These are phyloP conservation scores for Plantago rigida DNA, from an alignment of 305 asterid genomes.

Conservation along the genomic window DNA sequence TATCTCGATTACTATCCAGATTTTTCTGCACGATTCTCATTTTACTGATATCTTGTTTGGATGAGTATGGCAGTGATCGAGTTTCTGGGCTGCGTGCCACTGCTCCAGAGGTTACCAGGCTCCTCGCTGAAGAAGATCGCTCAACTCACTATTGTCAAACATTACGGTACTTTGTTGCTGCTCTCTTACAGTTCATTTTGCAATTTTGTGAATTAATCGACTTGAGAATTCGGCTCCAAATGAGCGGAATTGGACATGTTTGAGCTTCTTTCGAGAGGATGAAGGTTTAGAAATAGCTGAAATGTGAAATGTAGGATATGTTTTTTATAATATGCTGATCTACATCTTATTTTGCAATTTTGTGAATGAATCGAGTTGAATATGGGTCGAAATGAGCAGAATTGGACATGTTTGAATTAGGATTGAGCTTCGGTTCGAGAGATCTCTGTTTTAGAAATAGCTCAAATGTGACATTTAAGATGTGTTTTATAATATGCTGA, in stretches of 20 bases:
- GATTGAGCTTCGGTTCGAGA: no score
- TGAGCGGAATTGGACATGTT: no score
- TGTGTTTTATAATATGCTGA: no score
- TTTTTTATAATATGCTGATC: no score
- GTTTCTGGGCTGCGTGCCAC: constrained; percentile 79
- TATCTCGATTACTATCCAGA: neutral
- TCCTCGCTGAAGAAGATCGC: constrained; percentile 72
- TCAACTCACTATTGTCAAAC: constrained; percentile 46
- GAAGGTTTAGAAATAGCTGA: no score
- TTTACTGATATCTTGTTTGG: neutral
- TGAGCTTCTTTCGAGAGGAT: neutral
- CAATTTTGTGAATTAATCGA: neutral
- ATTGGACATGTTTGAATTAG: no score
- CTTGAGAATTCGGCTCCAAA: neutral
- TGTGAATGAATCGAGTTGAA: no score
- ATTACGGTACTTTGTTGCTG: constrained; percentile 41
- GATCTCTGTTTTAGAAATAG: no score
- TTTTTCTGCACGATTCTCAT: neutral
- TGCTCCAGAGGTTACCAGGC: constrained; percentile 80
- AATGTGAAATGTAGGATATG: no score
- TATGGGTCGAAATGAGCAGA: no score
- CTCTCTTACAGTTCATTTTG: neutral
- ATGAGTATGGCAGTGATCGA: constrained; percentile 53
- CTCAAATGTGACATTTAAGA: no score
- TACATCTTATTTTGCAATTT: no score